Evolutionary conservation across 2,329 filamentous ascomycete genomes (phyloP).

Genomic region (Cladosporium colombiae): DNA sequence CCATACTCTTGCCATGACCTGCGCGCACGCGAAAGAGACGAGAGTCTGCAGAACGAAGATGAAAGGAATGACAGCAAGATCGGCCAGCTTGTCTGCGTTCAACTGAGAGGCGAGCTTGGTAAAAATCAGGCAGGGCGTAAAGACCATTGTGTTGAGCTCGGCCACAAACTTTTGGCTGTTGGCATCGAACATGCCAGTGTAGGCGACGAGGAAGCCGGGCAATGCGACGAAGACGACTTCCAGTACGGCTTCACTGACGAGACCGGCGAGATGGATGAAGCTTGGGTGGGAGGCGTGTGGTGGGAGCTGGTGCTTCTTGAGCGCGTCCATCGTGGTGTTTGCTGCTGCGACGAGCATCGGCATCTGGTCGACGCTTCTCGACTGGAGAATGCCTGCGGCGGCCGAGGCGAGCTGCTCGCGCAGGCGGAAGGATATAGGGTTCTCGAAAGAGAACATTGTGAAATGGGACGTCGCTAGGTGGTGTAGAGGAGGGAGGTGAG

Average conservation of each 20-base stretch:
- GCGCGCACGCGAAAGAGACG: conserved; percentile 79
- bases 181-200: conserved; percentile 88
- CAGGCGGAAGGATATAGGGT: conserved; percentile 42
- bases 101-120: conserved; percentile 95
- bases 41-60: conserved; percentile 88
- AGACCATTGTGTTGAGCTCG: conserved; percentile 93
- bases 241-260: conserved; percentile 92
- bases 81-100: conserved; percentile 83
- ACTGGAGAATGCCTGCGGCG: conserved; percentile 42
- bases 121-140: conserved; percentile 96
- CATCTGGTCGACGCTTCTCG: conserved; percentile 33
- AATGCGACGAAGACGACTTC: conserved; percentile 94
- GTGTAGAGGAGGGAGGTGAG: not conserved
- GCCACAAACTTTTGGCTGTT: conserved; percentile 96
- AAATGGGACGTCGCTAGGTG: not conserved
- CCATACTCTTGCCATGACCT: conserved; percentile 70
- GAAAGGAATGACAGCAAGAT: conserved; percentile 89
- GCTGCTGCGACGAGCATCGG: conserved; percentile 34
- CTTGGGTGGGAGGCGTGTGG: conserved; percentile 59
- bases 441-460: conserved; percentile 16
- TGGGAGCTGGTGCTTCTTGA: conserved; percentile 29
- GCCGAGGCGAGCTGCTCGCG: conserved; percentile 29
- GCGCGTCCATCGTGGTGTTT: conserved; percentile 32
- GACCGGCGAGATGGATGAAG: conserved; percentile 68
- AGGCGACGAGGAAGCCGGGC: conserved; percentile 89